phyloP scores from a whole-genome alignment of 2,329 filamentous ascomycete species.

The Penicillium sp. region DNA sequence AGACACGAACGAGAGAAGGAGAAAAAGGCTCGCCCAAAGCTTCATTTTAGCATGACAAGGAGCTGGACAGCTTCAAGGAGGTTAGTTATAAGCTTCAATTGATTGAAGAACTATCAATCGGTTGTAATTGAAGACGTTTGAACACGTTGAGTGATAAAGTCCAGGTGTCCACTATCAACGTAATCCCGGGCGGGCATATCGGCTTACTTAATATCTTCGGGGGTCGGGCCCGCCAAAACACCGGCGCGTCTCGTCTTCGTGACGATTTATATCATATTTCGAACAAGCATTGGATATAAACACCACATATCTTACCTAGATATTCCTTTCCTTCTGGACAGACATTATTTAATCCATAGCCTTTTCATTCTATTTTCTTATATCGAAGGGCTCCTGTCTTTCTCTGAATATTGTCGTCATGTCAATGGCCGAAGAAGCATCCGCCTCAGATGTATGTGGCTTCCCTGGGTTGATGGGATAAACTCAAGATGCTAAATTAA shows the following conservation, averaged over 20 bases:
- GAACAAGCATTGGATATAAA: not conserved
- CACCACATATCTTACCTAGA: not conserved
- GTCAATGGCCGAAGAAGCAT: conserved; percentile 12
- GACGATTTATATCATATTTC: not conserved
- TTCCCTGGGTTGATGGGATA: not conserved
- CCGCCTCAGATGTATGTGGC: conserved; percentile 26
- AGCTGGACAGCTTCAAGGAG: conserved; percentile 1
- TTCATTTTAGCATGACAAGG: conserved; percentile 33
- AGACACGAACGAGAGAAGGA: conserved; percentile 37
- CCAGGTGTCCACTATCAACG: conserved; percentile 13
- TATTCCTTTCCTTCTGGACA: not conserved
- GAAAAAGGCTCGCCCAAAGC: conserved; percentile 33
- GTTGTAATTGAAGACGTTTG: conserved; percentile 6
- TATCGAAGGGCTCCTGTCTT: not conserved
- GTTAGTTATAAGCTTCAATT: not conserved
- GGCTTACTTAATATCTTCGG: conserved; percentile 5
- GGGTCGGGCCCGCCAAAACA: conserved; percentile 2
- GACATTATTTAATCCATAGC: not conserved
- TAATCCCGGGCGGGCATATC: not conserved
- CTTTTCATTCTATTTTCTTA: not conserved
- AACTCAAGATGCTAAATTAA: conserved; percentile 4
- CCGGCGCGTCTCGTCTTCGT: conserved; percentile 7
- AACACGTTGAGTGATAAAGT: conserved; percentile 5
- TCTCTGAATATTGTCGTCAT: conserved; percentile 4
- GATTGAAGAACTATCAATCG: not conserved